Conservation (phyloP, 129 eudicot species). For the Saussurea involucrata region DNA sequence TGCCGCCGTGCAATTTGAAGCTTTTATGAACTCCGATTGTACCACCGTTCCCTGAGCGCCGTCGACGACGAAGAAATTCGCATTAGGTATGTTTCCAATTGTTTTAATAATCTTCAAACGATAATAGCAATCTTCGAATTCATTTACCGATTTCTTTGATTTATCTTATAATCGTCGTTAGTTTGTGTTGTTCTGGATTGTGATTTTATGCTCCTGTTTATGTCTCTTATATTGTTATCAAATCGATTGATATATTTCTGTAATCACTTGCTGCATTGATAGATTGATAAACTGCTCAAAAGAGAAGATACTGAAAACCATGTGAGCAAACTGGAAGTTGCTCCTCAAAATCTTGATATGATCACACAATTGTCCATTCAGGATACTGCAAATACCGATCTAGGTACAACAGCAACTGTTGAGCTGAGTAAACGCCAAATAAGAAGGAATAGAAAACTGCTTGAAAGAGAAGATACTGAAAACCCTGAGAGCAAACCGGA, state of each 20-base stretch:
- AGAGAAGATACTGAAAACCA: constrained; percentile 9
- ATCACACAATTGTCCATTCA: background rate
- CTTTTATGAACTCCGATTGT: background rate
- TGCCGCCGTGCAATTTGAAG: constrained; percentile 11
- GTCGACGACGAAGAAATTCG: constrained; percentile 2
- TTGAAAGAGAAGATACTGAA: too few species aligned
- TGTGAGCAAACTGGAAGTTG: background rate
- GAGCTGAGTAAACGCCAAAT: too few species aligned
- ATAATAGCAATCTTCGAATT: background rate
- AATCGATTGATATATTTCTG: background rate
- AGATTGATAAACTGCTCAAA: too few species aligned
- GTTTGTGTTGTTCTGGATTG: background rate
- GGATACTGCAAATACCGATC: too few species aligned
- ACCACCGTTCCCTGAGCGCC: constrained; percentile 13
- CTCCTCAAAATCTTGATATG: background rate
- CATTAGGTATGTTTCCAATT: constrained; percentile 9
- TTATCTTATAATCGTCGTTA: background rate
- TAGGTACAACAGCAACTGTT: too few species aligned
- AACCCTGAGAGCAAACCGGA: background rate
- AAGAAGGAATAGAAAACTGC: too few species aligned
- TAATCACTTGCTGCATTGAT: too few species aligned
- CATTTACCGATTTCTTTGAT: background rate
- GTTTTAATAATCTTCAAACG: background rate
- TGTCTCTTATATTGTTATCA: background rate
- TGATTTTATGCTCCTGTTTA: background rate